These are phyloP conservation scores for Ceratocystis lukuohia DNA, from an alignment of 2,329 filamentous ascomycete species.

Conservation along the genomic window DNA sequence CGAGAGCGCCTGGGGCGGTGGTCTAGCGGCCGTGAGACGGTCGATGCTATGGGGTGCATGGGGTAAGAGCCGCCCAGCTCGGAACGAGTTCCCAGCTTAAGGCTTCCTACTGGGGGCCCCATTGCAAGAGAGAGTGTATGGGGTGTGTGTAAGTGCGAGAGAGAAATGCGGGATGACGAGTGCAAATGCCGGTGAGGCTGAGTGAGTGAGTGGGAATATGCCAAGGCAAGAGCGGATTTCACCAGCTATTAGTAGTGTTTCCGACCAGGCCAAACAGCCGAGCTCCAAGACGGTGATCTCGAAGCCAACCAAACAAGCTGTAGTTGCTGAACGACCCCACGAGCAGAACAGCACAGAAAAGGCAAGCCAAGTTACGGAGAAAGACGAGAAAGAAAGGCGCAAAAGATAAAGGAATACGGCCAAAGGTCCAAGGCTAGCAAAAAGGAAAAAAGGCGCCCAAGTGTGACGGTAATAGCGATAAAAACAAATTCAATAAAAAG, in stretches of 20 bases:
- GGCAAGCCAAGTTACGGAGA: not conserved
- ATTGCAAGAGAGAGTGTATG: slow-evolving; percentile 30
- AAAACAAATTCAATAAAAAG: not conserved
- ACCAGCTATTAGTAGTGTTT: too few relatives aligned
- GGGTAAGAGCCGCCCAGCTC: slow-evolving; percentile 36
- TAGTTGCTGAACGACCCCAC: not conserved
- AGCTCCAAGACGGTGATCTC: not conserved
- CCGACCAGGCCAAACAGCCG: too few relatives aligned
- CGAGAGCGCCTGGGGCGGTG: slow-evolving; percentile 57
- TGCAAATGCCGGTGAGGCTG: not conserved
- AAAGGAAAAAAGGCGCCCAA: slow-evolving; percentile 1
- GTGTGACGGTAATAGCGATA: not conserved
- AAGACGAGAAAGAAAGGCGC: not conserved
- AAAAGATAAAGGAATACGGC: not conserved
- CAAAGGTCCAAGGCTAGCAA: not conserved
- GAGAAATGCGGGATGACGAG: not conserved
- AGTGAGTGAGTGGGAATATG: too few relatives aligned
- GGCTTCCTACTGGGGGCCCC: slow-evolving; percentile 24
- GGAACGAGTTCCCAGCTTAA: slow-evolving; percentile 20
- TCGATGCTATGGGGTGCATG: slow-evolving; percentile 45
- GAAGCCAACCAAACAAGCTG: not conserved
- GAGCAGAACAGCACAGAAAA: not conserved
- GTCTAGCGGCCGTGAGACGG: slow-evolving; percentile 45
- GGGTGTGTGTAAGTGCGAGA: not conserved
- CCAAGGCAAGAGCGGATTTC: too few relatives aligned